A percentile compares a stretch with the other conserved stretches of the same genome.
phyloP scores from a whole-genome alignment of 208 protist genomes.

The Leishmania gerbilli region DNA sequence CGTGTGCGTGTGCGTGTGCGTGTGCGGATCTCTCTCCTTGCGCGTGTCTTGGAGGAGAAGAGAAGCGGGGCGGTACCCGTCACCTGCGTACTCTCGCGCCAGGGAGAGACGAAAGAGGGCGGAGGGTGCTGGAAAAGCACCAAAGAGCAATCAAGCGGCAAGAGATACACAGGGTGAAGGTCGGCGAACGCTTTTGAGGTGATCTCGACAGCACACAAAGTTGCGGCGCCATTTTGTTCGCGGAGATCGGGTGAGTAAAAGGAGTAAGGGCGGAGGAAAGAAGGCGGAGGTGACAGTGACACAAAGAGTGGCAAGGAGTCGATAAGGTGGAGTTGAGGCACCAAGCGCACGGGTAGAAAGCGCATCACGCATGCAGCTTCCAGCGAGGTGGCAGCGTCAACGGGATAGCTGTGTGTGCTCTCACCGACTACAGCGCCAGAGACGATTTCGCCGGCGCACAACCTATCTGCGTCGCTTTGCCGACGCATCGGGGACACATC shows the following conservation, averaged over 20 bases:
- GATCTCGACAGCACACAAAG: neutral
- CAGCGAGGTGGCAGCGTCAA: neutral
- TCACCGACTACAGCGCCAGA: neutral
- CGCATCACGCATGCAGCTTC: neutral
- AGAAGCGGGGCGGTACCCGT: neutral
- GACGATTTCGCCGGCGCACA: neutral
- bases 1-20: neutral
- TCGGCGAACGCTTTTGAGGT: neutral
- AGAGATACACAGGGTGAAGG: neutral
- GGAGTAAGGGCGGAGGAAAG: neutral
- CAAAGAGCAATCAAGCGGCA: neutral
- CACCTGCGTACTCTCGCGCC: neutral
- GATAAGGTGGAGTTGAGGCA: neutral
- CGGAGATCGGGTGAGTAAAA: neutral
- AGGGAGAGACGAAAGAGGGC: neutral
- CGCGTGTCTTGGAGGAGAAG: neutral
- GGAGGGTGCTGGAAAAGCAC: neutral
- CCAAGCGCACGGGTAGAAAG: neutral
- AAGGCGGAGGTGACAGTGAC: neutral
- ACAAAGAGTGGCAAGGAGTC: neutral
- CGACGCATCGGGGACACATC: neutral
- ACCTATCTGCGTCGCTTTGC: neutral
- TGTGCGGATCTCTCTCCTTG: neutral
- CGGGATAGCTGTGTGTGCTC: neutral
- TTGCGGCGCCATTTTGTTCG: neutral